These are phyloP conservation scores for Arxiozyma heterogenica DNA, from an alignment of 1,139 yeast genomes.

Conservation along the genomic window DNA sequence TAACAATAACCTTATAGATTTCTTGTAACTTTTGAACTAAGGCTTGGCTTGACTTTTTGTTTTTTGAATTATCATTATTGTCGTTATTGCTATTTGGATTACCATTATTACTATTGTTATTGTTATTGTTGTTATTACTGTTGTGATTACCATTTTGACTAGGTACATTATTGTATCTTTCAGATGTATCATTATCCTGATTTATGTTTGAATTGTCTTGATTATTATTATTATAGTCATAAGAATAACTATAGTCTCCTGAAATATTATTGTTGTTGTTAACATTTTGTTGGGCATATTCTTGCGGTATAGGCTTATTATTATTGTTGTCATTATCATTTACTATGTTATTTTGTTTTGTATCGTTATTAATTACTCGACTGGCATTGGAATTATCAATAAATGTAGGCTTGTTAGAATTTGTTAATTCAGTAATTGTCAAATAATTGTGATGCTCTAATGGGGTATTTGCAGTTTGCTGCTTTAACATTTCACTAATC, in stretches of 20 bases:
- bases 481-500: background rate
- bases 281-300: background rate
- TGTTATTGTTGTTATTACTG: slow-evolving; percentile 12
- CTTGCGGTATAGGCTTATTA: background rate
- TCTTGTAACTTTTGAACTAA: slow-evolving; percentile 63
- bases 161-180: slow-evolving; percentile 1
- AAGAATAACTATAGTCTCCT: background rate
- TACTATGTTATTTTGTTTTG: background rate
- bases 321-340: background rate
- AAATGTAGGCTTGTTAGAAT: background rate
- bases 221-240: slow-evolving; percentile 6
- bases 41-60: slow-evolving; percentile 57
- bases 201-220: slow-evolving; percentile 4
- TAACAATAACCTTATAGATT: slow-evolving; percentile 60
- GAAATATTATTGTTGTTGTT: background rate
- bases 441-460: slow-evolving; percentile 1
- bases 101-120: slow-evolving; percentile 8
- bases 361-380: background rate
- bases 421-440: slow-evolving; percentile 1
- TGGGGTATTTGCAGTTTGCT: background rate
- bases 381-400: background rate
- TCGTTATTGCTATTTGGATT: slow-evolving; percentile 13
- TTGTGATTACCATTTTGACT: slow-evolving; percentile 5
- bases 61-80: slow-evolving; percentile 31
- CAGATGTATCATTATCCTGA: background rate